phyloP scores from a whole-genome alignment of 2,329 filamentous ascomycete species.

The Xylariaceae sp. region DNA sequence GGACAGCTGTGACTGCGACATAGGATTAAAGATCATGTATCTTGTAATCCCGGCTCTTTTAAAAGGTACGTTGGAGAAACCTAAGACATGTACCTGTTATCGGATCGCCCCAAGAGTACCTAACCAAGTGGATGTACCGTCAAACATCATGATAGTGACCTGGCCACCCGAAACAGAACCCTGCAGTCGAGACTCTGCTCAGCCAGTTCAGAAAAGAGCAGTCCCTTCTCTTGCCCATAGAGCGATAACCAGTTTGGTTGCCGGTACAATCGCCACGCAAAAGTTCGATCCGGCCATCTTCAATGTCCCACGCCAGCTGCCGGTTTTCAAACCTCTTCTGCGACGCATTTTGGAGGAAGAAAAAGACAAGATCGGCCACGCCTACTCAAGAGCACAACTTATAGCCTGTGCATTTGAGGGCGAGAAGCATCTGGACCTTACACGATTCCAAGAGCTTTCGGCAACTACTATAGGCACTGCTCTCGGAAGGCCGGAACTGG shows the following conservation, averaged over 20 bases:
- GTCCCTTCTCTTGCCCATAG: background rate
- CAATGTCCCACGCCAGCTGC: background rate
- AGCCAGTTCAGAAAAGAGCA: background rate
- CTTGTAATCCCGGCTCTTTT: too few relatives aligned
- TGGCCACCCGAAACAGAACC: background rate
- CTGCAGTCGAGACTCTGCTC: background rate
- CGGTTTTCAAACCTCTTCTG: background rate
- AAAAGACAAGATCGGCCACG: background rate
- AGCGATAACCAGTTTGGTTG: background rate
- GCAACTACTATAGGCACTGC: background rate
- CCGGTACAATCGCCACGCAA: background rate
- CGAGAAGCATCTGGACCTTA: conserved; percentile 2
- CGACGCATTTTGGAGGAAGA: background rate
- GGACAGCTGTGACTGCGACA: too few relatives aligned
- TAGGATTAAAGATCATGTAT: too few relatives aligned
- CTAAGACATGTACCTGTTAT: too few relatives aligned
- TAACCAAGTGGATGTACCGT: too few relatives aligned
- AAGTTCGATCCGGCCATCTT: background rate
- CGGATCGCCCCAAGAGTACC: too few relatives aligned
- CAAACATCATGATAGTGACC: too few relatives aligned
- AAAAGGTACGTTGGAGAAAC: too few relatives aligned
- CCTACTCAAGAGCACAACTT: background rate
- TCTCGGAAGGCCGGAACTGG: conserved; percentile 1
- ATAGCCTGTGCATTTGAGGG: conserved; percentile 2
- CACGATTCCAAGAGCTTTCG: background rate